Evolutionary conservation across 2,329 filamentous ascomycete species (phyloP), one percentile per base, ranked within the genome.

Genomic region (Bipolaris sorokiniana): DNA sequence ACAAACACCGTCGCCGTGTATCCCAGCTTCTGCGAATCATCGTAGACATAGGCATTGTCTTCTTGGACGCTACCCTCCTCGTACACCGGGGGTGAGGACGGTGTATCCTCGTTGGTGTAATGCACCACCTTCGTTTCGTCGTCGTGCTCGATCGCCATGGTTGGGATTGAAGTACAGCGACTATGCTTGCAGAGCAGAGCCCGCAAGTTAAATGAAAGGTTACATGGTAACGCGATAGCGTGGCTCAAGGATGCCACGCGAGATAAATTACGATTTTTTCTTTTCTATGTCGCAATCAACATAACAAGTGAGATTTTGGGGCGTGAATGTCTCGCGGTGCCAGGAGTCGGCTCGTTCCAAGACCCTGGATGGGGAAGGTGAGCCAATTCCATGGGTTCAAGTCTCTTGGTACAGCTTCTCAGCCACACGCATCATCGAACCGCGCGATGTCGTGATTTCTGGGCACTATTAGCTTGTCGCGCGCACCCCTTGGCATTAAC

Each of bases 1-100:
- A 75, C 63, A 36, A 75, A 75, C 0, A 75, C 70, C 1, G 72
- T 68, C 3, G 65, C 70, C 6, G 73, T 75, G 26, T 74, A 69
- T 5, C 73, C 73, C 3, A 75, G 50, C 52, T 75, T 75, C 41
- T 71, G 65, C 3, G 64, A 68, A 23, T 75, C 73, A 22, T 69
- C 63, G 53, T 69, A 75, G 13, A 66, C 63, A 49, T 72, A 75
- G 2, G 66, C 68, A 6, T 73, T 68, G 38, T 75, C 72, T n/a
- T 69, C 66, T 48, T 74, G 67, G 1, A 74, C 68, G 16, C 63
- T 66, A 16, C 55, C 71, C 36, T 69, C 58, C 9, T 65, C 63
- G 11, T 67, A 64, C 2, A 59, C 54, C 2, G 67, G 67, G 7
- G 57, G 51, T 3, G 65, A n/a, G 7, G 54, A 40, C 18, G 63